These are phyloP conservation scores for Phalaenopsis aphrodite DNA, from an alignment of 106 monocot species.

Conservation along the genomic window DNA sequence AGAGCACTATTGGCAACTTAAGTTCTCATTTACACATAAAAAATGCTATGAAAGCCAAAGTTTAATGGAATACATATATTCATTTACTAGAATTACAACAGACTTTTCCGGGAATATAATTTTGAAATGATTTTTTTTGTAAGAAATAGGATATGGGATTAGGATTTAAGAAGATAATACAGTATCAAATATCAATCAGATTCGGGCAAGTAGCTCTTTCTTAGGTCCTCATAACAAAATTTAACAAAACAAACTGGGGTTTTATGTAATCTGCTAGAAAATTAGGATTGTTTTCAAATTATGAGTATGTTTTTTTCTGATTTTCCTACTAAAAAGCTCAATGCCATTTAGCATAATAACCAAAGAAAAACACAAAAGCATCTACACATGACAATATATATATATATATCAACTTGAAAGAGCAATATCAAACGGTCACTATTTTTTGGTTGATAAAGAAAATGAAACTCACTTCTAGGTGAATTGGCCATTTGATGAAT, in stretches of 20 bases:
- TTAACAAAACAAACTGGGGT: background rate
- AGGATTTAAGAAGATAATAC: background rate
- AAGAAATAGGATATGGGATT: background rate
- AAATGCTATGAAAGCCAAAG: background rate
- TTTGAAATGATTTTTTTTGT: background rate
- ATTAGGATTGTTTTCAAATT: background rate
- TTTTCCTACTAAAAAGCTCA: background rate
- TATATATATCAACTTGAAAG: background rate
- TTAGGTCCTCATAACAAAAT: background rate
- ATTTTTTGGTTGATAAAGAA: background rate
- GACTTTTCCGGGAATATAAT: background rate
- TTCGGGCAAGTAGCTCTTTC: background rate
- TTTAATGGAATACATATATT: background rate
- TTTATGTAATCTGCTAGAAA: background rate
- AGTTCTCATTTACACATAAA: no score
- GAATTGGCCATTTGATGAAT: constrained; percentile 74
- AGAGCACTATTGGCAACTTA: no score
- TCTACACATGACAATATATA: background rate
- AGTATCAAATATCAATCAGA: background rate
- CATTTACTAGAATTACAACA: background rate
- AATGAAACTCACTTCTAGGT: constrained; percentile 47
- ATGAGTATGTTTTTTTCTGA: background rate
- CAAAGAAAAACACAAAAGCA: background rate
- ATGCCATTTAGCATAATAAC: background rate
- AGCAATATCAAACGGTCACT: background rate